A percentile compares a stretch with the other conserved stretches of the same genome.
phyloP scores from a whole-genome alignment of 331 rosid species.

The Spiraea crenata region DNA sequence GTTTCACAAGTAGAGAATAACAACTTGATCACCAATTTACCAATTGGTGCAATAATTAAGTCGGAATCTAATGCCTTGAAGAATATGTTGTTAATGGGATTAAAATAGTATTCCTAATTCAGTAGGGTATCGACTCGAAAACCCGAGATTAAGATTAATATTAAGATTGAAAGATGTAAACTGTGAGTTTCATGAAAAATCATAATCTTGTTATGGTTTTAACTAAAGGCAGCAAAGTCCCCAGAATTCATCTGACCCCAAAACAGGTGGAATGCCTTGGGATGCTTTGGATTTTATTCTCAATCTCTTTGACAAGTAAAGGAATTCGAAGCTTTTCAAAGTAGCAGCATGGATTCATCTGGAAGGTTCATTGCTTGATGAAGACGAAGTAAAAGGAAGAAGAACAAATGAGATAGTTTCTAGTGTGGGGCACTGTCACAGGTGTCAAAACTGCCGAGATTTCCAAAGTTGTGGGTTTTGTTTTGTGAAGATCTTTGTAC shows the following conservation, averaged over 20 bases:
- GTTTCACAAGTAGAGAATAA: slow-evolving; percentile 36
- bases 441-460: not conserved
- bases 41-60: slow-evolving; percentile 21
- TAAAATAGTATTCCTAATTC: slow-evolving; percentile 1
- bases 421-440: not conserved
- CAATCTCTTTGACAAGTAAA: slow-evolving; percentile 12
- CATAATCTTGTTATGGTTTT: not conserved
- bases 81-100: slow-evolving; percentile 12
- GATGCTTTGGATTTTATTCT: slow-evolving; percentile 17
- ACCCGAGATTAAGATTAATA: too few relatives aligned
- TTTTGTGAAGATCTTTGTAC: not conserved
- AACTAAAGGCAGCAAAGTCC: slow-evolving; percentile 14
- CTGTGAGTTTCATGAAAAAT: not conserved
- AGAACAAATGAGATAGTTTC: slow-evolving; percentile 3
- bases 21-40: slow-evolving; percentile 20
- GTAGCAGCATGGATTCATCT: slow-evolving; percentile 15
- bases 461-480: not conserved
- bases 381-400: not conserved
- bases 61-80: slow-evolving; percentile 44
- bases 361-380: not conserved
- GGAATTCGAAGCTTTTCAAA: slow-evolving; percentile 22
- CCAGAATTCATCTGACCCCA: slow-evolving; percentile 13
- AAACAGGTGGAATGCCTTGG: slow-evolving; percentile 12
- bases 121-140: slow-evolving; percentile 7
- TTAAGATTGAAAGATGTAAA: not conserved